Evolutionary conservation across 441 rosid genomes (phyloP), one percentile per base, ranked within the genome.

Genomic region (Jatropha podagrica): DNA sequence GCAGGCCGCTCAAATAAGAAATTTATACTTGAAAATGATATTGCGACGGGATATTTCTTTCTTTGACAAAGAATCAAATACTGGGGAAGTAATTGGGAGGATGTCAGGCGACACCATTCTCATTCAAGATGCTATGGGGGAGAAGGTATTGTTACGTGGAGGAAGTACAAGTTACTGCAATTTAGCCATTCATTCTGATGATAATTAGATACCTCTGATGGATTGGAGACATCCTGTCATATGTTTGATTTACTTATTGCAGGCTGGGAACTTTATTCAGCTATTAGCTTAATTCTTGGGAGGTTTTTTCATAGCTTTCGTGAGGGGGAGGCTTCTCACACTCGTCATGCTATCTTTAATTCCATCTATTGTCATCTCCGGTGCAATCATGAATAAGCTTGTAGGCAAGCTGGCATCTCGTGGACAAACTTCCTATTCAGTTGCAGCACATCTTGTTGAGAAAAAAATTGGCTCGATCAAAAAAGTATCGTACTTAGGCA

Each of bases 61-160:
- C 83, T 92, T 92, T 54, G 97, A 92, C 41, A 83, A 85, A 54
- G 93, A 92, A 82, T 78, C 91, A 10, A 85, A 84, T 76, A 90
- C 97, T 0, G 97, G 97, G 0, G 93, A 92, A 81, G 85, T 92
- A 76, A 81, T 92, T 3, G 91, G 88, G 42, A 90, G 95, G 73
- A 92, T 92, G 97, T 90, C 97, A 0, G 93, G 97, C 14, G 92
- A 92, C 77, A 92, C 92, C 15, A 83, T 92, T 64, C 90, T 90
- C 23, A 88, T 92, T 74, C 97, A 86, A 80, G 92, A 92, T 46
- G 97, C 95, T 48, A 92, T 92, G 90, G 97, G 95, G 13, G 97
- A 92, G 81, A 93, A 93, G 91, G 96, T 89, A 78, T 52, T 41
- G 38, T 32, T 58, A 3, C 17, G 48, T 7, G 48, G 7, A 40